Percentiles rank a stretch among this genome's conserved stretches.
These are phyloP conservation scores for Pleurotus ostreatus DNA, from an alignment of 768 basidiomycete genomes.

Conservation along the genomic window DNA sequence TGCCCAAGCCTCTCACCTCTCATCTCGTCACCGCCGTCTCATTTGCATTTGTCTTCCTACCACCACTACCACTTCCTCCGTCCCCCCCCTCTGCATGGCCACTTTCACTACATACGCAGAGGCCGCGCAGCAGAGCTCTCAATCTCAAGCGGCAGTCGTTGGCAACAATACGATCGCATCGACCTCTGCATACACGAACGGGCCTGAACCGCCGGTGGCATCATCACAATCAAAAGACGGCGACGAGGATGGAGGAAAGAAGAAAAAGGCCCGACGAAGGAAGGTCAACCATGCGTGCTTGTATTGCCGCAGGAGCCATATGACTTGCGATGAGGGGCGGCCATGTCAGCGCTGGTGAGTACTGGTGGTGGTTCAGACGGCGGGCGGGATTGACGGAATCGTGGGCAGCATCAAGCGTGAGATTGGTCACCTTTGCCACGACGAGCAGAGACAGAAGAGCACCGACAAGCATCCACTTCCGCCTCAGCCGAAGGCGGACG, in stretches of 20 bases:
- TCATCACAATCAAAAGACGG: slow-evolving; percentile 19
- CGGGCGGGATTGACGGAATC: background rate
- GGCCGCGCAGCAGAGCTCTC: slow-evolving; percentile 2
- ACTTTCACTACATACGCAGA: slow-evolving; percentile 5
- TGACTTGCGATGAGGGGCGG: slow-evolving; percentile 86
- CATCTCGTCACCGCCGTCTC: background rate
- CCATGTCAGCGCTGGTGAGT: slow-evolving; percentile 93
- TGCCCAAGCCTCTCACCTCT: background rate
- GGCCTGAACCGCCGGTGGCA: background rate
- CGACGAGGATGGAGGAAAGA: slow-evolving; percentile 39
- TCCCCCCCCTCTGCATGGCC: background rate
- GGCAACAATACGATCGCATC: background rate
- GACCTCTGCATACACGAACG: background rate
- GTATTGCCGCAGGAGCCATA: slow-evolving; percentile 89
- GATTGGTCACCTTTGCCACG: slow-evolving; percentile 92
- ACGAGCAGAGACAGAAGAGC: slow-evolving; percentile 65
- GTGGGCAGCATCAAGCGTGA: slow-evolving; percentile 84
- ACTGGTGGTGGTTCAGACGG: background rate
- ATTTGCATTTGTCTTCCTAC: background rate
- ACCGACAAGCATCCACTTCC: slow-evolving; percentile 30
- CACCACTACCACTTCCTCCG: background rate
- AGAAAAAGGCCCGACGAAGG: slow-evolving; percentile 60
- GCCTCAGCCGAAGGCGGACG: slow-evolving; percentile 23
- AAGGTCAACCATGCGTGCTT: slow-evolving; percentile 94
- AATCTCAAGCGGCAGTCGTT: background rate